Percentiles rank a stretch among this genome's conserved stretches.
Evolutionary conservation across 2,329 filamentous ascomycete species (phyloP).

Genomic region (Atkinsonella texensis): DNA sequence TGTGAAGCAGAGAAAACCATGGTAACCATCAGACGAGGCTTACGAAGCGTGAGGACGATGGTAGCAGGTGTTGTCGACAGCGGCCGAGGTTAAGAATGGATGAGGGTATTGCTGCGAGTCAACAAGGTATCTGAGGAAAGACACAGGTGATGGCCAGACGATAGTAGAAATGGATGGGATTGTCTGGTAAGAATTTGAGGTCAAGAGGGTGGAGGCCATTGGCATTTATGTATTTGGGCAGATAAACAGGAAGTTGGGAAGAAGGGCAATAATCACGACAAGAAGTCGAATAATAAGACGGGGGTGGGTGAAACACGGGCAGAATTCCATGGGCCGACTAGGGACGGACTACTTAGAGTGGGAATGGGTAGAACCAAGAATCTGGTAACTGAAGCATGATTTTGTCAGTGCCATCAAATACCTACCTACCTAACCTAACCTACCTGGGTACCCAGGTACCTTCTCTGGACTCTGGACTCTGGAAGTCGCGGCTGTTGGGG

Average conservation of each 20-base stretch:
- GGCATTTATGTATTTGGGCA: slow-evolving; percentile 22
- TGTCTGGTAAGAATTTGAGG: background rate
- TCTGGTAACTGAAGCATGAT: slow-evolving; percentile 9
- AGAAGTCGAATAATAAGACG: background rate
- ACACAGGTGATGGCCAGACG: no score
- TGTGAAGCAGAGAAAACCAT: slow-evolving; percentile 1
- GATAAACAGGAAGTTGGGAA: background rate
- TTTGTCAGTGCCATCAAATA: slow-evolving; percentile 8
- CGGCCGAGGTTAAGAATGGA: no score
- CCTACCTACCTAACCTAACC: no score
- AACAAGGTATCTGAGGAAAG: background rate
- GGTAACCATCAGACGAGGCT: background rate
- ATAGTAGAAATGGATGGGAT: no score
- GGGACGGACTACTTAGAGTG: slow-evolving; percentile 6
- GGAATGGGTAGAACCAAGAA: slow-evolving; percentile 11
- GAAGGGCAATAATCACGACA: background rate
- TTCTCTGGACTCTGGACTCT: slow-evolving; percentile 8
- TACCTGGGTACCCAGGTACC: background rate
- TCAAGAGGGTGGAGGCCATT: slow-evolving; percentile 15
- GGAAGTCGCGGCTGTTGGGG: slow-evolving; percentile 3
- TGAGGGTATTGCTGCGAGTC: background rate
- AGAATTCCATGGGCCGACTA: slow-evolving; percentile 5
- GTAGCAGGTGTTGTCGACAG: background rate
- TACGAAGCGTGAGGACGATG: no score
- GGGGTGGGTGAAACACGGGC: slow-evolving; percentile 2